Percentiles rank a stretch among this genome's conserved stretches.
Conservation (phyloP, 805 yeast genomes). For the Hanseniaspora lachancei region DNA sequence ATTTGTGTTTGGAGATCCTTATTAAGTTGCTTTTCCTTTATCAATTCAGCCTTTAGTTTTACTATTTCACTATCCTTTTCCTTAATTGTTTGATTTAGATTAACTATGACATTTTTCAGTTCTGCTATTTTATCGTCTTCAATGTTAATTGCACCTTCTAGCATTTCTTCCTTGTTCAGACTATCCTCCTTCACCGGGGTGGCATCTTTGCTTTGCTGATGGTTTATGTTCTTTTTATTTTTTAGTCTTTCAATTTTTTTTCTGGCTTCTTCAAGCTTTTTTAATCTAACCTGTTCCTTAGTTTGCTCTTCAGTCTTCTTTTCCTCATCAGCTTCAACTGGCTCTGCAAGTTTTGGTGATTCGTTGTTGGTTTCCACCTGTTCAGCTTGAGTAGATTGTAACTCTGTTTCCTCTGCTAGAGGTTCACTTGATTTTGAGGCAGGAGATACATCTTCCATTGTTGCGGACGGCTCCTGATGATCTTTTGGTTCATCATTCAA, state of each 20-base stretch:
- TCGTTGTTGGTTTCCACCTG: not conserved
- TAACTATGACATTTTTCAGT: slow-evolving; percentile 26
- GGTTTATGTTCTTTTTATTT: slow-evolving; percentile 41
- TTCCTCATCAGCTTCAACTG: not conserved
- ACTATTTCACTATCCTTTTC: slow-evolving; percentile 28
- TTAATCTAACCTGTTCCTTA: slow-evolving; percentile 32
- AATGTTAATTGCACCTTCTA: slow-evolving; percentile 25
- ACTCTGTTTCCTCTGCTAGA: not conserved
- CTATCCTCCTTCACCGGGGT: not conserved
- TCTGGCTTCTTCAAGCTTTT: slow-evolving; percentile 60
- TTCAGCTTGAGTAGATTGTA: not conserved
- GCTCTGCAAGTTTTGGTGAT: not conserved
- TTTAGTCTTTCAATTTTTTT: slow-evolving; percentile 61
- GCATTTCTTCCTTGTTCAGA: not conserved
- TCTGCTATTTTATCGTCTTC: slow-evolving; percentile 27
- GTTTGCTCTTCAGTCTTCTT: slow-evolving; percentile 18
- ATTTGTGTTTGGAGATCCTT: slow-evolving; percentile 14
- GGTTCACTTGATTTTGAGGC: not conserved
- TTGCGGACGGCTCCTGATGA: not conserved
- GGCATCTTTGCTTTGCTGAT: slow-evolving; percentile 15
- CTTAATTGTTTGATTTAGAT: slow-evolving; percentile 26
- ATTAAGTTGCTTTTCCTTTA: slow-evolving; percentile 15
- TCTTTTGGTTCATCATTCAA: not conserved
- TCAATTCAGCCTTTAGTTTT: slow-evolving; percentile 21
- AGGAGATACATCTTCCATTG: not conserved